These are phyloP conservation scores for Sugiyamaella neomexicana DNA, from an alignment of 1,139 yeast genomes.

Conservation along the genomic window DNA sequence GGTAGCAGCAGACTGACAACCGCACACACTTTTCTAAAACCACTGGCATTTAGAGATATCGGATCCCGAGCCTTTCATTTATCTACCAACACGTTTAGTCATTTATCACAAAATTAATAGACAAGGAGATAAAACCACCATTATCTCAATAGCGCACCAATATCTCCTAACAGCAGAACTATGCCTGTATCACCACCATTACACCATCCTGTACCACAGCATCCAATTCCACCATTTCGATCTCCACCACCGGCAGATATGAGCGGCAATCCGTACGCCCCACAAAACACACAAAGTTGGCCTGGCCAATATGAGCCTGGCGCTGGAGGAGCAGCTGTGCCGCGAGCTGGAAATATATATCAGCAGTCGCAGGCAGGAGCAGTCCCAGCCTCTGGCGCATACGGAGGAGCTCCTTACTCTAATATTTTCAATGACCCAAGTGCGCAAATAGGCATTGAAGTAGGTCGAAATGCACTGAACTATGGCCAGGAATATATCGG, in stretches of 20 bases:
- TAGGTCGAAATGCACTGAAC: conserved; percentile 80
- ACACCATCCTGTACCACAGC: conserved; percentile 51
- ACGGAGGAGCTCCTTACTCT: conserved; percentile 30
- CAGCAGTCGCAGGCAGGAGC: conserved; percentile 19
- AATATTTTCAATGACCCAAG: conserved; percentile 74
- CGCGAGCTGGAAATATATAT: conserved; percentile 7
- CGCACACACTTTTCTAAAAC: not conserved
- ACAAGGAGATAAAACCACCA: not conserved
- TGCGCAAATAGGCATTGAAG: conserved; percentile 81
- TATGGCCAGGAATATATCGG: conserved; percentile 71
- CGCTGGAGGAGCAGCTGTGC: conserved; percentile 3
- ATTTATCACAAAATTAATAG: not conserved
- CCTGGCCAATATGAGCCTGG: conserved; percentile 16
- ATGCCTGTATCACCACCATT: conserved; percentile 41
- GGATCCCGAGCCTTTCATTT: not conserved
- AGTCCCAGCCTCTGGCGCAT: conserved; percentile 16
- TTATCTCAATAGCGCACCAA: not conserved
- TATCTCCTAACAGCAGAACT: not conserved
- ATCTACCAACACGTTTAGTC: not conserved
- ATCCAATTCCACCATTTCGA: conserved; percentile 44
- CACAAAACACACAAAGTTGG: conserved; percentile 13
- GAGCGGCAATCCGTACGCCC: conserved; percentile 27
- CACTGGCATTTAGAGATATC: not conserved
- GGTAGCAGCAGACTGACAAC: not conserved
- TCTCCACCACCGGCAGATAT: conserved; percentile 40